Evolutionary conservation across 2,329 filamentous ascomycete species (phyloP).

Genomic region (Fusarium illudens): DNA sequence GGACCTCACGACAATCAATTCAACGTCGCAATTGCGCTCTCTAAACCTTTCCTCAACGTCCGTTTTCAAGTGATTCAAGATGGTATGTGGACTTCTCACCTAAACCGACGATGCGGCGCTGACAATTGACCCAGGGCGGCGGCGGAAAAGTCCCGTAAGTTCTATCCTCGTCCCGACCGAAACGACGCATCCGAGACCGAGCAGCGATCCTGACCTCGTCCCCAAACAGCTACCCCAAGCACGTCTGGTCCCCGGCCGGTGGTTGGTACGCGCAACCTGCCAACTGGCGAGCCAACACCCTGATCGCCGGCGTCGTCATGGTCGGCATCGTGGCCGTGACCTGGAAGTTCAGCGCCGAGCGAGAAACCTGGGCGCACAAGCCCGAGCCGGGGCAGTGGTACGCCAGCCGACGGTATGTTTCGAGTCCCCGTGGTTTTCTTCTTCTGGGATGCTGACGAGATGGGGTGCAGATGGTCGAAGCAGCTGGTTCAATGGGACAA

Average conservation of each 20-base stretch:
- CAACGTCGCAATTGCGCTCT: slow-evolving; percentile 46
- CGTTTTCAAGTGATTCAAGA: slow-evolving; percentile 57
- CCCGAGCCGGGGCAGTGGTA: slow-evolving; percentile 81
- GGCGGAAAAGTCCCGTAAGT: slow-evolving; percentile 72
- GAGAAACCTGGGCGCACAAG: slow-evolving; percentile 77
- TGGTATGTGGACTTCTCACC: slow-evolving; percentile 55
- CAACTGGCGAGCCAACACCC: slow-evolving; percentile 96
- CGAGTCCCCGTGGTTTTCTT: not conserved
- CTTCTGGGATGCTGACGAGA: slow-evolving; percentile 30
- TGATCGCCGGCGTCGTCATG: slow-evolving; percentile 74
- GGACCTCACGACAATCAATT: slow-evolving; percentile 27
- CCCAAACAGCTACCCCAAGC: slow-evolving; percentile 83
- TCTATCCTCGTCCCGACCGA: slow-evolving; percentile 35
- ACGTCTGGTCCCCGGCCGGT: slow-evolving; percentile 98
- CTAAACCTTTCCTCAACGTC: slow-evolving; percentile 41
- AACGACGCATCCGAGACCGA: slow-evolving; percentile 18
- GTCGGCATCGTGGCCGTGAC: slow-evolving; percentile 72
- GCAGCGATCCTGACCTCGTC: slow-evolving; percentile 25
- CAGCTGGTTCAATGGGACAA: slow-evolving; percentile 56
- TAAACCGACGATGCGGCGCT: slow-evolving; percentile 42
- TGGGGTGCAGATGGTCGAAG: slow-evolving; percentile 54
- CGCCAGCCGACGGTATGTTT: slow-evolving; percentile 82
- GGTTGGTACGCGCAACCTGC: slow-evolving; percentile 95
- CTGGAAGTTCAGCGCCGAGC: slow-evolving; percentile 77
- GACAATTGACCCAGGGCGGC: slow-evolving; percentile 69